These are phyloP conservation scores for Aristolochia fimbriata DNA, from an alignment of 164 flowering plant species.

Conservation along the genomic window DNA sequence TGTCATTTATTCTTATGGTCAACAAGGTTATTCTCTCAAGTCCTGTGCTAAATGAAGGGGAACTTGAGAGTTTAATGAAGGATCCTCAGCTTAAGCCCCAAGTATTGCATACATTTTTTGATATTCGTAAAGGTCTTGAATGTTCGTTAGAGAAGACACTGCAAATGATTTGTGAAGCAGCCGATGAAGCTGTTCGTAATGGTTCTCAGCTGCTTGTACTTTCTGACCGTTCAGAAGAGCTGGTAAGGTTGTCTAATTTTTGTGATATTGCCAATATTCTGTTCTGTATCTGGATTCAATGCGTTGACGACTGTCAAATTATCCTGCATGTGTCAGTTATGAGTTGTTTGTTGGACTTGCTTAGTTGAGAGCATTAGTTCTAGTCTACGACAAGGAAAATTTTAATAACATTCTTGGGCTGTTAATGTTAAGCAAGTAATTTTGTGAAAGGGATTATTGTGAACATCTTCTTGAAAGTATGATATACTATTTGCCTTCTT, in stretches of 20 bases:
- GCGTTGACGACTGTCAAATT: too few relatives aligned
- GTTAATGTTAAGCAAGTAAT: too few relatives aligned
- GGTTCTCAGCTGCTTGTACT: slow-evolving; percentile 94
- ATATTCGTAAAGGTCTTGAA: slow-evolving; percentile 83
- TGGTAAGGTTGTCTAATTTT: slow-evolving; percentile 34
- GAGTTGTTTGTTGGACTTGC: not conserved
- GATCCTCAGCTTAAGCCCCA: slow-evolving; percentile 67
- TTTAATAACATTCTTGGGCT: too few relatives aligned
- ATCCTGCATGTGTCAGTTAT: too few relatives aligned
- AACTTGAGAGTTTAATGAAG: slow-evolving; percentile 67
- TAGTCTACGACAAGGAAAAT: too few relatives aligned
- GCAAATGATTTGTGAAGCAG: slow-evolving; percentile 78
- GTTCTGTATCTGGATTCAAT: too few relatives aligned
- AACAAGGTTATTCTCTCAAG: slow-evolving; percentile 69
- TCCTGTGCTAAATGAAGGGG: slow-evolving; percentile 96
- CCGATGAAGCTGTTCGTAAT: slow-evolving; percentile 97
- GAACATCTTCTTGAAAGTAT: too few relatives aligned
- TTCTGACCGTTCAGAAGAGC: slow-evolving; percentile 83
- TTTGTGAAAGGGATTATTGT: too few relatives aligned
- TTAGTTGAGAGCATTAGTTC: too few relatives aligned
- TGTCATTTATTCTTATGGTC: slow-evolving; percentile 1
- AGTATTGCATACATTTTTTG: slow-evolving; percentile 78
- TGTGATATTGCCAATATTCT: not conserved
- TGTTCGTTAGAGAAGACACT: slow-evolving; percentile 74
- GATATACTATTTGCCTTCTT: too few relatives aligned